Evolutionary conservation across 257 asterid genomes (phyloP), one percentile per base, ranked within the genome.

Genomic region (Penstemon newberryi): DNA sequence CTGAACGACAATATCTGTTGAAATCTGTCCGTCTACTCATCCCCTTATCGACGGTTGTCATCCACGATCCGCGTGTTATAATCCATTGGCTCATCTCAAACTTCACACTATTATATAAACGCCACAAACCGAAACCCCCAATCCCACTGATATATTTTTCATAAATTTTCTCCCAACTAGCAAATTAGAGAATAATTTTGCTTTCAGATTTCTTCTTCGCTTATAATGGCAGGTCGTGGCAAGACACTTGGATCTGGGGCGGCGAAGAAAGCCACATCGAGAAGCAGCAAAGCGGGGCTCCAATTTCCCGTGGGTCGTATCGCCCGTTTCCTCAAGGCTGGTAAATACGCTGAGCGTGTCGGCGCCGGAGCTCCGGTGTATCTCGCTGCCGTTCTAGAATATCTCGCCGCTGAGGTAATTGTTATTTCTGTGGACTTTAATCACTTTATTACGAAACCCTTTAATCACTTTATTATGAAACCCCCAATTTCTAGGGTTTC

Each of bases 361-460:
- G 96, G 95, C 12, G 96, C 92, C 46, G 96, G 96, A 37, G 96
- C 96, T 56, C 95, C 96, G 7, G 95, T 89, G 10, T 89, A 89
- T 70, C 92, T 89, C 43, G 90, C 92, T n/a, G 96, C 95, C 10
- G 92, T 87, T 18, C 91, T 90, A 2, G 93, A 90, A 67, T 90
- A 90, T 60, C 89, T 90, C 0, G 96, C 93, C 0, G 91, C 91
- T 46, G 95, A 90, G 95, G 92, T 90, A 70, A 8, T 56, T 50
- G 0, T 12, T 13, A 13, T 56, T 19, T 10, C 36, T 58, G 3
- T 1, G 0, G 0, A 2, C 8, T 11, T 44, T 5, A 39, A 13
- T 50, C 9, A 38, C 19, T n/a, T 47, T 25, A 25, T 25, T 25
- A 25, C 33, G 33, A 25, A 25, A 11, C 15, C 39, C 56, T 15